Conservation (phyloP, 2,329 filamentous ascomycete species). For the Fusarium globosum region DNA sequence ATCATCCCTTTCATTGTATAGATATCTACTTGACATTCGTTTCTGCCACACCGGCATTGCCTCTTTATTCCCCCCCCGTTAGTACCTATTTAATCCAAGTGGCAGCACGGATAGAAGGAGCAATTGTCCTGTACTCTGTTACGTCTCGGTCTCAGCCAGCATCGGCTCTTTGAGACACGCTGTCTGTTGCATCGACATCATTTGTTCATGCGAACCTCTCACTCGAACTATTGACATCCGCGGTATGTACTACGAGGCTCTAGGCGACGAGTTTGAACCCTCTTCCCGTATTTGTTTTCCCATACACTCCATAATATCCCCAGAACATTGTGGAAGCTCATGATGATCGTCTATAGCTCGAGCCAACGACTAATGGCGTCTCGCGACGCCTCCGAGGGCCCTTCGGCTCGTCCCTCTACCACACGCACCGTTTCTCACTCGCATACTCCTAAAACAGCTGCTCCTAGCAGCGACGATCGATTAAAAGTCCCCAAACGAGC, state of each 20-base stretch:
- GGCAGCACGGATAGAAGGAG: slow-evolving; percentile 10
- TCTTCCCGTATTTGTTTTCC: not conserved
- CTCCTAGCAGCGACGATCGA: slow-evolving; percentile 47
- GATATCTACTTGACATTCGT: slow-evolving; percentile 12
- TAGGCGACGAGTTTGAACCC: slow-evolving; percentile 9
- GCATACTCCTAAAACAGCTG: slow-evolving; percentile 34
- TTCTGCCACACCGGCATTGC: not conserved
- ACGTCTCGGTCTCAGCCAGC: slow-evolving; percentile 13
- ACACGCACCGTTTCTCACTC: slow-evolving; percentile 48
- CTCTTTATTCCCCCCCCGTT: not conserved
- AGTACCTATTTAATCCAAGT: not conserved
- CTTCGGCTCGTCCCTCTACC: slow-evolving; percentile 46
- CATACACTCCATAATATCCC: not conserved
- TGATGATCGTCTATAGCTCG: slow-evolving; percentile 46
- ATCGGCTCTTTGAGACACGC: slow-evolving; percentile 42
- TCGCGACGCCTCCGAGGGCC: slow-evolving; percentile 43
- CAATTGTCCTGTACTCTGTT: slow-evolving; percentile 4
- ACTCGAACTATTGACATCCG: slow-evolving; percentile 13
- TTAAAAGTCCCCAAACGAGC: slow-evolving; percentile 56
- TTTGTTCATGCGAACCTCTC: slow-evolving; percentile 25
- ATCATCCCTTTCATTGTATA: slow-evolving; percentile 8
- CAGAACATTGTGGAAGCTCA: slow-evolving; percentile 35
- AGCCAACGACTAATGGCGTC: slow-evolving; percentile 50
- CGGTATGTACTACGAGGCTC: slow-evolving; percentile 33
- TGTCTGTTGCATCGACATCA: slow-evolving; percentile 41